Evolutionary conservation across 2,329 filamentous ascomycete genomes (phyloP).

Genomic region (Iodosphaeria phyllophila): DNA sequence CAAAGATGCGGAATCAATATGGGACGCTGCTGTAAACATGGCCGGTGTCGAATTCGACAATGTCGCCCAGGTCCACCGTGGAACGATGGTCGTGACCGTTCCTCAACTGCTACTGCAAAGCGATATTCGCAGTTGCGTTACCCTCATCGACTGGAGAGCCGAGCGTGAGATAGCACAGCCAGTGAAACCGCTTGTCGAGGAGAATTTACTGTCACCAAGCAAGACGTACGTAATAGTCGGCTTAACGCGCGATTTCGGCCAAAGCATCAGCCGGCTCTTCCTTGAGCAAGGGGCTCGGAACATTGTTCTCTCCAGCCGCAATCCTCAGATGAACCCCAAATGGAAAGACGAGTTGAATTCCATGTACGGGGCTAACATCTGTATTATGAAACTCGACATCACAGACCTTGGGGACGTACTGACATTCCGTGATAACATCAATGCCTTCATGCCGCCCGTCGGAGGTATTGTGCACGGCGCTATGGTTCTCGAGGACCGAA

Average conservation of each 20-base stretch:
- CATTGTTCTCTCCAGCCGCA: constrained; percentile 21
- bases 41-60: constrained; percentile 1
- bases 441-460: constrained; percentile 11
- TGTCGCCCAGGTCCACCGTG: constrained; percentile 1
- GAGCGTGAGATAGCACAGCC: constrained; percentile 11
- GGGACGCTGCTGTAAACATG: constrained; percentile 7
- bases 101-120: constrained; percentile 8
- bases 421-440: constrained; percentile 9
- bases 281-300: constrained; percentile 17
- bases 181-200: constrained; percentile 8
- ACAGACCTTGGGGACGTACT: constrained; percentile 11
- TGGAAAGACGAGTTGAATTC: constrained; percentile 15
- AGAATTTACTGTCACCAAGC: constrained; percentile 11
- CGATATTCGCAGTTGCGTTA: constrained; percentile 7
- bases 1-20: constrained; percentile 6
- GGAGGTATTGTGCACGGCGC: constrained; percentile 23
- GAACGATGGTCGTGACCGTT: constrained; percentile 8
- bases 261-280: constrained; percentile 21
- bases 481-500: constrained; percentile 24
- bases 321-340: constrained; percentile 9
- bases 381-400: constrained; percentile 10
- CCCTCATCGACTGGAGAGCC: constrained; percentile 20
- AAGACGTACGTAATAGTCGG: constrained; percentile 22
- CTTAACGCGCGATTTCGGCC: constrained; percentile 23
- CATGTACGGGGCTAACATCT: constrained; percentile 7